A percentile compares a stretch with the other conserved stretches of the same genome.
phyloP scores from a whole-genome alignment of 345 rosid species.

The Euphorbia tirucalli region DNA sequence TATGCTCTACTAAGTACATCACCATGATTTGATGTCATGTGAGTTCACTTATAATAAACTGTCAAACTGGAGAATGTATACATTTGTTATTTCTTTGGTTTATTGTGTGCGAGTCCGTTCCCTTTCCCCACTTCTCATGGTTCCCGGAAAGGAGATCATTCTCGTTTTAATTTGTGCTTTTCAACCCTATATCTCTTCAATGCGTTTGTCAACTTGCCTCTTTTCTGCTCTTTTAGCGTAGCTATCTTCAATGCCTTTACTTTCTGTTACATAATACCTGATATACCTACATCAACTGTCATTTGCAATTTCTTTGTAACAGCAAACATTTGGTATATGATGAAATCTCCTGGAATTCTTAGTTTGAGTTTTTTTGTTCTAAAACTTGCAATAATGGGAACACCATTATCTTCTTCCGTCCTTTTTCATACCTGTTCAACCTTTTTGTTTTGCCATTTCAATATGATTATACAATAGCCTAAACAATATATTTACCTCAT shows the following conservation, averaged over 20 bases:
- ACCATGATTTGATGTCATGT: constrained; percentile 8
- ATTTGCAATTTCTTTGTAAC: background rate
- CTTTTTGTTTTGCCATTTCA: background rate
- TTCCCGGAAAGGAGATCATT: too few species aligned
- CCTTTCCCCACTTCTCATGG: background rate
- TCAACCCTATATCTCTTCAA: background rate
- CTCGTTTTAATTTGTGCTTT: background rate
- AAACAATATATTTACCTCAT: background rate
- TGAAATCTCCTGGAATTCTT: background rate
- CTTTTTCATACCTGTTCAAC: too few species aligned
- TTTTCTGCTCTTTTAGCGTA: too few species aligned
- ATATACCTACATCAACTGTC: background rate
- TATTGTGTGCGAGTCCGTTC: background rate
- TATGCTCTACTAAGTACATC: background rate
- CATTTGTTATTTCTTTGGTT: too few species aligned
- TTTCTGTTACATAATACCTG: background rate
- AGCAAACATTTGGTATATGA: background rate
- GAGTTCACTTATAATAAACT: constrained; percentile 10
- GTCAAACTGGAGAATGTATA: background rate
- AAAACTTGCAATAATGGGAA: background rate
- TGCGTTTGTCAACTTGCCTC: background rate
- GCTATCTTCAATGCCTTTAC: too few species aligned
- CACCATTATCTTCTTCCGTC: background rate
- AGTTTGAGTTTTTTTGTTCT: background rate
- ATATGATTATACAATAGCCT: background rate